Conservation (phyloP, 306 rosid species). For the Alnus glutinosa region DNA sequence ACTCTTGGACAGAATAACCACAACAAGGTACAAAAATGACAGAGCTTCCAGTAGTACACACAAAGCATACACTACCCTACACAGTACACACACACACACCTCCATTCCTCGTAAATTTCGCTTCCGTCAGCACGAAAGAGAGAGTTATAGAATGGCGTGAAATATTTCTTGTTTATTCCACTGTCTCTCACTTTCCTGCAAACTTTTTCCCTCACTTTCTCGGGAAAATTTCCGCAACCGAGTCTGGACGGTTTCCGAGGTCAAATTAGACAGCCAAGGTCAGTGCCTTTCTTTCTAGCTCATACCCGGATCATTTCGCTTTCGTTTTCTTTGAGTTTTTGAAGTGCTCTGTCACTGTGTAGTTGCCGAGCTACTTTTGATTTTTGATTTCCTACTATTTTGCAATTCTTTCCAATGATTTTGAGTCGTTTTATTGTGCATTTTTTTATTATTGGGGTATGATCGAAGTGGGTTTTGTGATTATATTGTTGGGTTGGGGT, state of each 20-base stretch:
- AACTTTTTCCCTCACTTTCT: slow-evolving; percentile 34
- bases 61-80: background rate
- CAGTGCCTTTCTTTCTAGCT: slow-evolving; percentile 21
- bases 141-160: slow-evolving; percentile 21
- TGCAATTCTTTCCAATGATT: background rate
- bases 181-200: slow-evolving; percentile 13
- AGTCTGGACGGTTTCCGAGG: background rate
- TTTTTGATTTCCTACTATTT: background rate
- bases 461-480: background rate
- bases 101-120: slow-evolving; percentile 6
- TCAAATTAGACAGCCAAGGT: slow-evolving; percentile 31
- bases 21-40: background rate
- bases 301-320: slow-evolving; percentile 35
- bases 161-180: slow-evolving; percentile 5
- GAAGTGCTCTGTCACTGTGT: background rate
- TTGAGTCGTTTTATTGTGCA: background rate
- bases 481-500: background rate
- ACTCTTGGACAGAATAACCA: background rate
- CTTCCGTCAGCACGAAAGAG: slow-evolving; percentile 5
- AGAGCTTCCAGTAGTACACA: background rate
- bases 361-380: background rate
- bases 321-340: slow-evolving; percentile 19
- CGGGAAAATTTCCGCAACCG: slow-evolving; percentile 13
- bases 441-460: background rate
- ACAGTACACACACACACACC: background rate